A percentile compares a stretch with the other conserved stretches of the same genome.
Conservation (phyloP, 345 rosid genomes). For the Camelina neglecta region DNA sequence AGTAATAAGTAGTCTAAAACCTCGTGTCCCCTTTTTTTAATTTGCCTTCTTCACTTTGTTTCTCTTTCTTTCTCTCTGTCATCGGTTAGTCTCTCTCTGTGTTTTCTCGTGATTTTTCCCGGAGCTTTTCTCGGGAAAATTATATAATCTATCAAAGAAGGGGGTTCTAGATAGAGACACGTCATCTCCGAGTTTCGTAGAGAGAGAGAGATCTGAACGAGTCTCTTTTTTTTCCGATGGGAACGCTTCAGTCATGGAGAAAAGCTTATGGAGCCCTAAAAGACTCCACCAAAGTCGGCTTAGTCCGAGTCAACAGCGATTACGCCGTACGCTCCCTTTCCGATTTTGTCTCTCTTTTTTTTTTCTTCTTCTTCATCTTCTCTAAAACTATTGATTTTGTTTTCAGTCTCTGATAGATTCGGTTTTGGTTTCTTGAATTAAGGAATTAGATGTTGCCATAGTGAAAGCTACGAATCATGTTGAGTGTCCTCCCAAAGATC, state of each 20-base stretch:
- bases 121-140: constrained; percentile 34
- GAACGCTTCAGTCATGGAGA: constrained; percentile 94
- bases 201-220: constrained; percentile 50
- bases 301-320: constrained; percentile 98
- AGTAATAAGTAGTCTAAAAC: neutral
- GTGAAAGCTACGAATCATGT: constrained; percentile 89
- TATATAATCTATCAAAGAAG: neutral
- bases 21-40: neutral
- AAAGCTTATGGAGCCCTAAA: constrained; percentile 96
- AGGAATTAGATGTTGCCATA: constrained; percentile 98
- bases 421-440: constrained; percentile 24
- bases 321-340: constrained; percentile 64
- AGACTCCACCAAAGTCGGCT: constrained; percentile 98
- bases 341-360: neutral
- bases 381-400: neutral
- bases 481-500: constrained; percentile 96
- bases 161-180: constrained; percentile 18
- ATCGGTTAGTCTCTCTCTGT: constrained; percentile 8
- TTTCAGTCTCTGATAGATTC: constrained; percentile 24
- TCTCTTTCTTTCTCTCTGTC: neutral
- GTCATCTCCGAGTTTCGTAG: constrained; percentile 22
- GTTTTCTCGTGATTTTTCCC: constrained; percentile 32
- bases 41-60: constrained; percentile 32
- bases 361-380: neutral
- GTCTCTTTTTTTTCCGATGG: constrained; percentile 53